Evolutionary conservation across 768 basidiomycete genomes (phyloP).

Genomic region (Daedaleopsis sinensis): DNA sequence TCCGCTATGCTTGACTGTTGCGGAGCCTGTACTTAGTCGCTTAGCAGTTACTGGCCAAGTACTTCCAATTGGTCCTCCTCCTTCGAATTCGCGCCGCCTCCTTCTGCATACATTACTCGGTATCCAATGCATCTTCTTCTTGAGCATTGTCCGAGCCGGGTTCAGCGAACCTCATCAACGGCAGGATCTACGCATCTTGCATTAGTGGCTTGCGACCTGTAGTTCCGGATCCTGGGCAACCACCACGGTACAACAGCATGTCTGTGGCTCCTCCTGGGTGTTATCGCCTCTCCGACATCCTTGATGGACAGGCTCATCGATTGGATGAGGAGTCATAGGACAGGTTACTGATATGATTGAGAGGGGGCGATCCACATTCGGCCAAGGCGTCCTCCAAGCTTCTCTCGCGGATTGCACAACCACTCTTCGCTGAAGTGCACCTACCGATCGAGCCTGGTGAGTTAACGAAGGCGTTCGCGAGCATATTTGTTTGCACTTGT

Average conservation of each 20-base stretch:
- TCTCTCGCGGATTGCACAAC: constrained; percentile 15
- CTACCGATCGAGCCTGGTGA: constrained; percentile 16
- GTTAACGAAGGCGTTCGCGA: constrained; percentile 15
- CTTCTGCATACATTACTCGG: not conserved
- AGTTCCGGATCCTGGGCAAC: not conserved
- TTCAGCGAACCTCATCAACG: not conserved
- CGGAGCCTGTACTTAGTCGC: not conserved
- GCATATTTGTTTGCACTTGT: constrained; percentile 15
- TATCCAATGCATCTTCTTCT: not conserved
- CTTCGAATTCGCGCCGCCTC: not conserved
- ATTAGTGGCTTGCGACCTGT: not conserved
- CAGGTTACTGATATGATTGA: constrained; percentile 13
- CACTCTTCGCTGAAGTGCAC: constrained; percentile 14
- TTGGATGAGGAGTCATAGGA: not conserved
- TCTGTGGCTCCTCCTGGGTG: not conserved
- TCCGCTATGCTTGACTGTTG: not conserved
- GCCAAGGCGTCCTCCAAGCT: constrained; percentile 3
- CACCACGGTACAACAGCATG: not conserved
- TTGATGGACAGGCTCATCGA: not conserved
- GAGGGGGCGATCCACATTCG: not conserved
- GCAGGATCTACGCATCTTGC: not conserved
- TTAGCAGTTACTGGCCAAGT: too few species aligned
- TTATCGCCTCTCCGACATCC: not conserved
- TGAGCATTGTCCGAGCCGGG: not conserved
- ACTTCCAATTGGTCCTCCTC: not conserved